Evolutionary conservation across 2,329 filamentous ascomycete genomes (phyloP), one percentile per base, ranked within the genome.

Genomic region (Alternaria sp.): DNA sequence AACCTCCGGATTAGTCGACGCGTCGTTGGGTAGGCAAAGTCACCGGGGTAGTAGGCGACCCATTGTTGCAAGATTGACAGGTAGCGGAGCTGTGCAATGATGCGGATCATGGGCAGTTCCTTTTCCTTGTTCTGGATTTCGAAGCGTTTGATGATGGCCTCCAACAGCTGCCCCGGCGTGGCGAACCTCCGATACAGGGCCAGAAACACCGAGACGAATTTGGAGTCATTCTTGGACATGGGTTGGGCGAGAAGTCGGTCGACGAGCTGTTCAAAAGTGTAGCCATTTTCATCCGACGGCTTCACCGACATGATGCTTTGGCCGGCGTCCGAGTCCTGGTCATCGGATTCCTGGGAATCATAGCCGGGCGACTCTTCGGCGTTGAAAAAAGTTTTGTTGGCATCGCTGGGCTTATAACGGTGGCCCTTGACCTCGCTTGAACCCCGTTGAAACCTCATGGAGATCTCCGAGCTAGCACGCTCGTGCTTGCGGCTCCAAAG

Each of bases 171-270:
- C 9, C 87, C 86, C 0, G 95, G 95, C 2, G 94, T 88, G 4
- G 93, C 91, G 75, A 99, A 98, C 77, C 95, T 96, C 63, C 95
- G 90, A 79, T 98, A 98, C 14, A 98, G 83, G 65, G 94, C 97
- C 30, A 98, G 84, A 72, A 98, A 98, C 18, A 96, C 89, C 44
- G 93, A 88, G 1, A 88, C 87, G 74, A 97, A 99, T 77, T 97
- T 97, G 59, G 87, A 86, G 74, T 98, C 95, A n/a, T 89, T 86
- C 73, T 92, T 93, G 28, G 92, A 93, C 81, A 94, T 89, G 36
- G 92, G 91, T 63, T 92, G 87, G 0, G 89, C 86, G 24, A 98
- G 84, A 41, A 99, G 85, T n/a, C 93, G 90, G 78, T 97, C 93
- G 20, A 98, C 92, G 5, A 85, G 77, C 59, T 83, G 81, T 51